These are phyloP conservation scores for Chaetomiaceae sp. DNA, from an alignment of 2,329 filamentous ascomycete species.

Conservation along the genomic window DNA sequence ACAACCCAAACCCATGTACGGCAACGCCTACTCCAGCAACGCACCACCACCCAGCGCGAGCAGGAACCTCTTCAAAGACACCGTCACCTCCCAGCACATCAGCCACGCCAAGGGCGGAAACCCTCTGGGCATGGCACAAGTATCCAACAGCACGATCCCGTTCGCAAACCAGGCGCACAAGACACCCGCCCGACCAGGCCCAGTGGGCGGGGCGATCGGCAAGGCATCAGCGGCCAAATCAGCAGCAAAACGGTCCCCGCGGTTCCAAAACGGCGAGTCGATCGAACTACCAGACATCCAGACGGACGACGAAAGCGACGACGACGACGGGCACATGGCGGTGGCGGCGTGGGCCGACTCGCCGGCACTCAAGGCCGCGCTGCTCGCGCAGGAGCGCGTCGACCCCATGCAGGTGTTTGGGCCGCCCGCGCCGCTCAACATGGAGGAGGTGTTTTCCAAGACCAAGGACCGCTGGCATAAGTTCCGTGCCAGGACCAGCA, in stretches of 20 bases:
- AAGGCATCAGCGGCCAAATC: constrained; percentile 47
- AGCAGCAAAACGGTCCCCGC: constrained; percentile 64
- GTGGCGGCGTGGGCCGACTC: constrained; percentile 74
- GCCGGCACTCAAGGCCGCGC: constrained; percentile 69
- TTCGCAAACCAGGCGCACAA: constrained; percentile 71
- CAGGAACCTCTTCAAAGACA: constrained; percentile 60
- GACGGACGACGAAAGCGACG: constrained; percentile 69
- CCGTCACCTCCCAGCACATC: constrained; percentile 62
- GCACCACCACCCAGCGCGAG: constrained; percentile 48
- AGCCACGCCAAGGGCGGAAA: constrained; percentile 59
- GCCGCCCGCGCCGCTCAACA: constrained; percentile 77
- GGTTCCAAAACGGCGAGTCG: constrained; percentile 81
- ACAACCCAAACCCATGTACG: constrained; percentile 55
- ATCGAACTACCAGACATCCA: constrained; percentile 94
- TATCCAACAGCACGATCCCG: constrained; percentile 82
- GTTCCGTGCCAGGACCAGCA: constrained; percentile 86
- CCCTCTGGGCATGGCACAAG: constrained; percentile 78
- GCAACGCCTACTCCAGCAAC: constrained; percentile 57
- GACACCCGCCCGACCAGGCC: constrained; percentile 60
- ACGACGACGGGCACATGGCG: constrained; percentile 46
- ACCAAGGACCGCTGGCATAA: constrained; percentile 80
- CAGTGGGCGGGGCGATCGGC: constrained; percentile 38
- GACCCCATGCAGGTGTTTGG: constrained; percentile 87
- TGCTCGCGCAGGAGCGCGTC: constrained; percentile 77
- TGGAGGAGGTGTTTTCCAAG: constrained; percentile 94